Base-by-base conservation (phyloP, 441 rosid species). In the Syzygium malaccense region DNA sequence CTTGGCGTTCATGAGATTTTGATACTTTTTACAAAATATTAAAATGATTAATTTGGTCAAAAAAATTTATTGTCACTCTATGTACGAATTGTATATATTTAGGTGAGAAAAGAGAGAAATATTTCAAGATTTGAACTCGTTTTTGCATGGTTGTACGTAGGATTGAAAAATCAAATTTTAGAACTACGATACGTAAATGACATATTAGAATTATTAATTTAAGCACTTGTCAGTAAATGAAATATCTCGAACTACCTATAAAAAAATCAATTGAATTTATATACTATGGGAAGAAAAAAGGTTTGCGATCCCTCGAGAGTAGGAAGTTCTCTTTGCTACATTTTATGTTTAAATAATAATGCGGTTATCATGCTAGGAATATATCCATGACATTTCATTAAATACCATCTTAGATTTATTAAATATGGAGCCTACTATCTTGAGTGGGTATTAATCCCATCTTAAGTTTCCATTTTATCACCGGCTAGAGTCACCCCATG, bases 401-500 rank as follows among this genome's bases (percentile, higher is more conserved):
- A 23, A 75, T 37, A 41, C 17, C n/a, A 37, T 20, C n/a, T 23
- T 12, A 5, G 14, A 37, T 23, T 75, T 37, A 75, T 12, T 20
- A 41, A 45, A 75, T 23, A 19, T 75, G 26, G n/a, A 75, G 1
- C 51, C 83, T 23, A 41, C 28, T 5, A 60, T 60, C n/a, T 14
- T 14, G 2, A 60, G 68, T 3, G n/a, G 0, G 33, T 33, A 41
- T 45, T 12, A 1, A 75, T 75, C n/a, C 8, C n/a, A 75, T 6
- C n/a, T 23, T 18, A 1, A 1, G 8, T 75, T 71, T 33, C 15
- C 15, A 71, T 33, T 33, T 20, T 41, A 23, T 75, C 3, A 1
- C 25, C 17, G 0, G 2, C 13, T 0, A 6, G 1, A 6, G 0
- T 41, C 26, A 0, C 49, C 3, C 2, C 1, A 4, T 5, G 4